Evolutionary conservation across 2,329 filamentous ascomycete species (phyloP), one percentile per base, ranked within the genome.

Genomic region (Fusarium tjaetaba): DNA sequence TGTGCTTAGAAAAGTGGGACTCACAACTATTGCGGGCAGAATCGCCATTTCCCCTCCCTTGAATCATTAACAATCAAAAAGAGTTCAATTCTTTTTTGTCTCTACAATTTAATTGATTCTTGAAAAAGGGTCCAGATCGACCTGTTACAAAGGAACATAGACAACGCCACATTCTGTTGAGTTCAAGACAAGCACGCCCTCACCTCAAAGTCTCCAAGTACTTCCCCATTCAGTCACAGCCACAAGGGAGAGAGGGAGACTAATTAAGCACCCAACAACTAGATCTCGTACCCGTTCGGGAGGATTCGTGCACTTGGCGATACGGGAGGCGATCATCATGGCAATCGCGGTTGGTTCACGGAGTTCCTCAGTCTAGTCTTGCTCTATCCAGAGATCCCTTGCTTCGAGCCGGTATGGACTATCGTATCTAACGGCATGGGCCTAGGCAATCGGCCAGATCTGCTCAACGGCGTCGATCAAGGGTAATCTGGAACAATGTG

Each of bases 401-500:
- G 65, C 70, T 71, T 63, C 48, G 42, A 53, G 28, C 42, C 62
- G 64, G 68, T 48, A 71, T 74, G 60, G 38, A 28, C 42, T 32
- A 69, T 46, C 18, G 45, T 28, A 46, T 42, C 71, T 70, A 63
- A 74, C 30, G 30, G 43, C 64, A 49, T 48, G 34, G 28, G 61
- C 26, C 16, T 61, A 97, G 94, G 95, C 95, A 74, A 87, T 97
- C 51, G 95, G 95, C 39, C 96, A 98, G 84, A 90, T 98, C 82
- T 95, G 94, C 84, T 95, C 95, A 42, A 97, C 94, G 66, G 88
- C 91, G 70, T 93, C 89, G 72, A 91, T 96, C 86, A 84, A 88
- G 73, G 88, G 93, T 78, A 98, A 98, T 81, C 89, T 98, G 49
- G 85, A 89, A 56, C 93, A 96, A 82, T 97, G 94, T 82, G 89